phyloP scores from a whole-genome alignment of 169 alveolate genomes.

The Eimeria maxima region DNA sequence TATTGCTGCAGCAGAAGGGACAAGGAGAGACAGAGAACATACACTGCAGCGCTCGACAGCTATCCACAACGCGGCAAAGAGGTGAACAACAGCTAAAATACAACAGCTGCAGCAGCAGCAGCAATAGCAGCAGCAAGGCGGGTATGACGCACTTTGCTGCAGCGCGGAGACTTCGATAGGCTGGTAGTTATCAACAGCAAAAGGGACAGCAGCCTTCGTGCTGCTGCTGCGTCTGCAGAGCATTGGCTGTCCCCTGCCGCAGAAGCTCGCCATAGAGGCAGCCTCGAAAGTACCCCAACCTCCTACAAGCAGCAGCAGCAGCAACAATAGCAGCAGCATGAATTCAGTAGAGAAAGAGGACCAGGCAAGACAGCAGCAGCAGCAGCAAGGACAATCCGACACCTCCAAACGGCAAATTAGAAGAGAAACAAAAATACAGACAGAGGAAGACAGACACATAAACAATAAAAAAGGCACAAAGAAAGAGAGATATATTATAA shows the following conservation, averaged over 20 bases:
- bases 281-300: neutral
- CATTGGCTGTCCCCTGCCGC: constrained; percentile 13
- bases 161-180: neutral
- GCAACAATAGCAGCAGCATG: too few relatives aligned
- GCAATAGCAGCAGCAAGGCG: neutral
- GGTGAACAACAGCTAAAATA: neutral
- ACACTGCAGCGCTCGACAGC: too few relatives aligned
- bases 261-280: constrained; percentile 33
- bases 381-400: neutral
- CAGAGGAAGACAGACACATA: neutral
- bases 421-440: neutral
- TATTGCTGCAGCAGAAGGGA: too few relatives aligned
- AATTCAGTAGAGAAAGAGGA: too few relatives aligned
- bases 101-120: constrained; percentile 32
- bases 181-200: neutral
- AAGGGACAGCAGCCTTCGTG: neutral
- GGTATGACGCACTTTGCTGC: neutral
- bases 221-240: neutral
- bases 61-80: neutral
- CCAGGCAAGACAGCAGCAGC: too few relatives aligned
- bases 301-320: too few relatives aligned
- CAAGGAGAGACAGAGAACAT: too few relatives aligned
- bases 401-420: neutral
- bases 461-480: neutral
- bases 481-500: neutral